A percentile compares a stretch with the other conserved stretches of the same genome.
Conservation (phyloP, 2,329 filamentous ascomycete species). For the Aspergillus candidus region DNA sequence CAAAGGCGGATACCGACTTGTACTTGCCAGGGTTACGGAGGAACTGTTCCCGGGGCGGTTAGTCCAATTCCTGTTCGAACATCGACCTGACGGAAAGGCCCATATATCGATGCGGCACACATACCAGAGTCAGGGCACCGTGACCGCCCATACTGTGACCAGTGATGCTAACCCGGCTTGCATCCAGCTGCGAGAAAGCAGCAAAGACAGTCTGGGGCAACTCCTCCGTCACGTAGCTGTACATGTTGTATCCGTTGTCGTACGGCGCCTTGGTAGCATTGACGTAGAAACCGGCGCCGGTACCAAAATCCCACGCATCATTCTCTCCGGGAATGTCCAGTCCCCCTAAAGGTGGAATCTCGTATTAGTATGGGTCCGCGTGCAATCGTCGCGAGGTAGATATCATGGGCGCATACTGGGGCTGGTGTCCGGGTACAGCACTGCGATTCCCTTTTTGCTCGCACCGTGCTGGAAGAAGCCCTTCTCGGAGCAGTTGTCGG, state of each 20-base stretch:
- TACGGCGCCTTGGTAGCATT: slow-evolving; percentile 74
- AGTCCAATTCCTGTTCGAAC: not conserved
- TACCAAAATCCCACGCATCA: slow-evolving; percentile 85
- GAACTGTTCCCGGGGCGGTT: slow-evolving; percentile 47
- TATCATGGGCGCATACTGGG: slow-evolving; percentile 54
- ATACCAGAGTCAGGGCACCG: slow-evolving; percentile 75
- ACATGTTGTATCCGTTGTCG: slow-evolving; percentile 80
- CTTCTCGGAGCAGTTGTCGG: slow-evolving; percentile 68
- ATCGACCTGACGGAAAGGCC: not conserved
- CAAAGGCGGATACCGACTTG: slow-evolving; percentile 81
- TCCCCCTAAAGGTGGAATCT: slow-evolving; percentile 49
- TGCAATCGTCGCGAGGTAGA: too few relatives aligned
- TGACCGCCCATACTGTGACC: slow-evolving; percentile 98
- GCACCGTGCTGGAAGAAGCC: slow-evolving; percentile 90
- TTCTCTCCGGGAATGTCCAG: slow-evolving; percentile 76
- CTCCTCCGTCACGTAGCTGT: slow-evolving; percentile 83
- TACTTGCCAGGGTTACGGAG: slow-evolving; percentile 87
- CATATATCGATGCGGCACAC: slow-evolving; percentile 2
- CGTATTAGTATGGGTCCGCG: too few relatives aligned
- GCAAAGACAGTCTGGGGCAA: slow-evolving; percentile 71
- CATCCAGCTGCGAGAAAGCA: slow-evolving; percentile 67
- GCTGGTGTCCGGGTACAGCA: slow-evolving; percentile 92
- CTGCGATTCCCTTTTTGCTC: slow-evolving; percentile 72
- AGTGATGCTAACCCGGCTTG: slow-evolving; percentile 67
- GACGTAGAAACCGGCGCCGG: slow-evolving; percentile 89